Base-by-base conservation (phyloP, 2,329 filamentous ascomycete genomes). In the Aureobasidium mangrovei region DNA sequence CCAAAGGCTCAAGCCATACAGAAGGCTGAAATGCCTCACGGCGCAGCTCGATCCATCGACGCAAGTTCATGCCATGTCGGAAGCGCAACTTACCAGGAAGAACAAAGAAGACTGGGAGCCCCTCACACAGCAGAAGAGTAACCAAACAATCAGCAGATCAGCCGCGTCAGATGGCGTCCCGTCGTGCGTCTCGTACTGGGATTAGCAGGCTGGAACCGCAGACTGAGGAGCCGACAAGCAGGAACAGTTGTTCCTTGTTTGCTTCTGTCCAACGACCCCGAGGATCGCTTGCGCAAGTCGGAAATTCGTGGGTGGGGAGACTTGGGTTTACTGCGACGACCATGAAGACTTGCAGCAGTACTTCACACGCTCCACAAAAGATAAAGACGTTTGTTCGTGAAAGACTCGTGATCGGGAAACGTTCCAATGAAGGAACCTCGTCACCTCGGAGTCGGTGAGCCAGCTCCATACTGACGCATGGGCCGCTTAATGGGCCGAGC, bases 201-300 rank as follows among this genome's bases (percentile, higher is more conserved):
- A 36, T 43, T 31, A 44, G 40, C 31, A 44, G 5, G 40, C 31
- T n/a, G 40, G 49, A 36, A 53, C 27, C 49, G 49, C 49, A 53
- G 40, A 43, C 31, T 53, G 49, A 53, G 49, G 49, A 53, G 49
- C 49, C 49, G 49, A 53, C 44, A 53, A 53, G 49, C 49, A 43
- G 39, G 32, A 53, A 53, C 39, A 35, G 38, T 41, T 36, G 10
- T 49, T 49, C 35, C 36, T 49, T 49, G 35, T 49, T 49, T 49
- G 28, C 40, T 49, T 27, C 46, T 32, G 35, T 40, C 32, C 46
- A 40, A 18, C 18, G 18, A 18, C 18, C 18, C 46, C 46, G 35
- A 48, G 32, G 45, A 49, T 40, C 36, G 46, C 47, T 42, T 42
- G 42, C 47, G 10, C 47, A 28, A 49, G 46, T 33, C 46, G 40